Percentiles rank a stretch among this genome's conserved stretches.
Conservation (phyloP, 495 filamentous ascomycete species). For the Lasiosphaeria hispida region DNA sequence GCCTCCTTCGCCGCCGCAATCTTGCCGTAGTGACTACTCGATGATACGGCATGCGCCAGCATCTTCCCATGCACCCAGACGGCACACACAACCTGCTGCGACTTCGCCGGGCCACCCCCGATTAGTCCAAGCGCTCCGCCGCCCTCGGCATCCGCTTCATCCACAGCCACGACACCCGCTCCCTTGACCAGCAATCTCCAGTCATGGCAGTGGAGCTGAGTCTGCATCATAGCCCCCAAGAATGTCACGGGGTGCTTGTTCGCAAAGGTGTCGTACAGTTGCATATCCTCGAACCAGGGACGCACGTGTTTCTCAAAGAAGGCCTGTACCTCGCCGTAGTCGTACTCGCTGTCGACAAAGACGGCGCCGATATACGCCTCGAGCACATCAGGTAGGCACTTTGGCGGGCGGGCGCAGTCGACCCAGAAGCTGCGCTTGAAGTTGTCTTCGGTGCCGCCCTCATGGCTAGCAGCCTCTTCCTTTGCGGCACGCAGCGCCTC, state of each 20-base stretch:
- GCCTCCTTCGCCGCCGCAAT: constrained; percentile 69
- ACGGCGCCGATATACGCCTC: constrained; percentile 88
- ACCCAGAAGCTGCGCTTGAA: constrained; percentile 80
- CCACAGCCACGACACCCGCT: background rate
- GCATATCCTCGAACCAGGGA: constrained; percentile 84
- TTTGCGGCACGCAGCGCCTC: constrained; percentile 51
- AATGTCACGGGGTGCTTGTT: constrained; percentile 75
- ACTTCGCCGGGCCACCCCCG: constrained; percentile 32
- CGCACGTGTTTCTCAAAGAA: constrained; percentile 75
- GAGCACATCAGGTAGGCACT: constrained; percentile 83
- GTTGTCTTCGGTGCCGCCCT: constrained; percentile 34
- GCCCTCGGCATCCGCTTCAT: background rate
- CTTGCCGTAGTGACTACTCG: constrained; percentile 69
- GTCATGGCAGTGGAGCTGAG: constrained; percentile 45
- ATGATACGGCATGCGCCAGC: constrained; percentile 58
- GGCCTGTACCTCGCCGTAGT: constrained; percentile 65
- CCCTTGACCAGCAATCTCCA: constrained; percentile 39
- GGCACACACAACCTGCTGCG: constrained; percentile 59
- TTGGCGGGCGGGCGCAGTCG: constrained; percentile 67
- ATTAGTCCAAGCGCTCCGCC: constrained; percentile 24
- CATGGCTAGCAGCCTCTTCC: constrained; percentile 31
- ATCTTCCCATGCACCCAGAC: constrained; percentile 74
- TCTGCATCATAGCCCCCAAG: constrained; percentile 41
- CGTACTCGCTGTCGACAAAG: constrained; percentile 86
- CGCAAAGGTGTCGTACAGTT: constrained; percentile 82